These are phyloP conservation scores for Pseudocercospora vitis DNA, from an alignment of 2,329 filamentous ascomycete genomes.

Conservation along the genomic window DNA sequence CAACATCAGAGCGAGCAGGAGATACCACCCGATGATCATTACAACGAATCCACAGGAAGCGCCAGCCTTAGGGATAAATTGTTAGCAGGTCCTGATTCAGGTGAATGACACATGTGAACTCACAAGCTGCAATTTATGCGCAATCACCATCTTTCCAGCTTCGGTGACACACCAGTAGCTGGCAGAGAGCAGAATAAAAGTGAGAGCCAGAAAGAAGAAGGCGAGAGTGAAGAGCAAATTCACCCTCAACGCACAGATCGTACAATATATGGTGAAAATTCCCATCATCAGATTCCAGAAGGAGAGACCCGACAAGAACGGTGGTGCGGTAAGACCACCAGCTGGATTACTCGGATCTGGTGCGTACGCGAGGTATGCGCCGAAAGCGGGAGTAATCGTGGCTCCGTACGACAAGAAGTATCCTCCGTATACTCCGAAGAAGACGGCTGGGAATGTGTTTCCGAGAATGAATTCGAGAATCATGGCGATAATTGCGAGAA, in stretches of 20 bases:
- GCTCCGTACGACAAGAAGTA: conserved; percentile 26
- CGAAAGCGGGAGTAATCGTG: conserved; percentile 23
- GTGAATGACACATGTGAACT: too few relatives aligned
- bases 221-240: conserved; percentile 23
- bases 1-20: conserved; percentile 25
- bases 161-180: conserved; percentile 20
- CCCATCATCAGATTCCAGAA: conserved; percentile 28
- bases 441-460: conserved; percentile 34
- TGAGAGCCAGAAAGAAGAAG: conserved; percentile 26
- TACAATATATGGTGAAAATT: conserved; percentile 26
- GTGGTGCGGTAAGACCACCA: conserved; percentile 12
- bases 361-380: conserved; percentile 23
- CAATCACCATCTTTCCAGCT: conserved; percentile 10
- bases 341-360: conserved; percentile 12
- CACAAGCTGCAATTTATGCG: conserved; percentile 10
- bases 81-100: too few relatives aligned
- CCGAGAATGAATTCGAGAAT: conserved; percentile 40
- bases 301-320: conserved; percentile 22
- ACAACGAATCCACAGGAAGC: conserved; percentile 23
- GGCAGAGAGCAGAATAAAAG: conserved; percentile 22
- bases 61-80: conserved; percentile 15
- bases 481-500: conserved; percentile 36
- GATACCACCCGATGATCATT: conserved; percentile 26
- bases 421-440: conserved; percentile 30
- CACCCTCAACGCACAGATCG: conserved; percentile 21